Percentiles rank a stretch among this genome's conserved stretches.
Conservation (phyloP, 75 land plant species). For the Cupressus sempervirens region DNA sequence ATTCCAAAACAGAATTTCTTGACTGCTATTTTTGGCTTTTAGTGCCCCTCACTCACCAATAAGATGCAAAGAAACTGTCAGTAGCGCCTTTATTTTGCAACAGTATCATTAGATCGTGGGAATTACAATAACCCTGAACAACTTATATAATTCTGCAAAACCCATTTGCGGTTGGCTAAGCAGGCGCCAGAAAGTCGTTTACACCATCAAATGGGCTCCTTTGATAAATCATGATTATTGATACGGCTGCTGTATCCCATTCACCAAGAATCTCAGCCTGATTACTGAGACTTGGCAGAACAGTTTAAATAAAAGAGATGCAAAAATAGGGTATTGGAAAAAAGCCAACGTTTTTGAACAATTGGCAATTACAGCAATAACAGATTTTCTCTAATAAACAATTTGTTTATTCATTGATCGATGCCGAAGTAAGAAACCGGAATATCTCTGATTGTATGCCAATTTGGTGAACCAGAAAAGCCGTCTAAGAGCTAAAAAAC, state of each 20-base stretch:
- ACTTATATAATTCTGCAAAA: too few species aligned
- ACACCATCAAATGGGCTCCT: too few species aligned
- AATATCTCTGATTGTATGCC: not conserved
- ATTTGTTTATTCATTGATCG: not conserved
- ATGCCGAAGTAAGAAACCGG: not conserved
- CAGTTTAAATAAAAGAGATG: not conserved
- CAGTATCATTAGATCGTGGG: too few species aligned
- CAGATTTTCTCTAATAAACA: not conserved
- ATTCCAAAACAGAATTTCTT: too few species aligned
- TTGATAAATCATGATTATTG: too few species aligned
- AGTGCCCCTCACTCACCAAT: not conserved
- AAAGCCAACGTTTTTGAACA: not conserved
- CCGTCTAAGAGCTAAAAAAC: not conserved
- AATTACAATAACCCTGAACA: not conserved
- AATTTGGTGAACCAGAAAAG: not conserved
- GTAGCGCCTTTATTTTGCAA: not conserved
- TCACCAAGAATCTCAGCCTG: not conserved
- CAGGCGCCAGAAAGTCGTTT: too few species aligned
- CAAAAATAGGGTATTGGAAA: not conserved
- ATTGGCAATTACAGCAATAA: not conserved
- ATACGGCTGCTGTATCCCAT: not conserved
- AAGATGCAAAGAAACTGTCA: not conserved
- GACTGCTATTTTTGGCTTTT: too few species aligned
- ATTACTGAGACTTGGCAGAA: not conserved
- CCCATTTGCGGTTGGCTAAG: too few species aligned